These are phyloP conservation scores for Stramenopiles sp. DNA, from an alignment of 352 stramenopile genomes.

Conservation along the genomic window DNA sequence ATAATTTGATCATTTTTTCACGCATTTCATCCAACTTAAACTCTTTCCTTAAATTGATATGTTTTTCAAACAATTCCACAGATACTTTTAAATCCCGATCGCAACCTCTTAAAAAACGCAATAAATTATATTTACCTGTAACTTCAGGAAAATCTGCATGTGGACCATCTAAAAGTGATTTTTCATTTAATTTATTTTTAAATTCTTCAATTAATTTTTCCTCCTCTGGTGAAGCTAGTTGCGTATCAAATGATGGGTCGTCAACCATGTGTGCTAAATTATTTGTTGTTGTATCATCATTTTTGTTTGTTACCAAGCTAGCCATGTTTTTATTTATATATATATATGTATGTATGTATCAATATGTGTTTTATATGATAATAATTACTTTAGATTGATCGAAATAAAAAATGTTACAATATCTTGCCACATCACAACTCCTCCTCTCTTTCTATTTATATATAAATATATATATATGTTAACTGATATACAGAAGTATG, in stretches of 20 bases:
- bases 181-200: background rate
- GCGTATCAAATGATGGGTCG: background rate
- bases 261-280: background rate
- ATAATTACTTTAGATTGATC: too few relatives aligned
- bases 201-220: background rate
- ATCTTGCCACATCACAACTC: too few relatives aligned
- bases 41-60: background rate
- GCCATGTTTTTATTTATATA: background rate
- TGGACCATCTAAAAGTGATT: background rate
- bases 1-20: background rate
- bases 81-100: background rate
- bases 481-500: too few relatives aligned
- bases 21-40: conserved; percentile 6
- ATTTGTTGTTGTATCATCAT: too few relatives aligned
- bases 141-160: conserved; percentile 2
- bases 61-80: background rate
- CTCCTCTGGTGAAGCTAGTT: background rate
- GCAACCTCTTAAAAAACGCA: conserved; percentile 3
- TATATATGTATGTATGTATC: too few relatives aligned
- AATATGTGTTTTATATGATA: too few relatives aligned
- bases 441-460: too few relatives aligned
- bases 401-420: too few relatives aligned
- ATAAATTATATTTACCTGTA: background rate
- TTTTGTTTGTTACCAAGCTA: background rate
- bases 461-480: too few relatives aligned